These are phyloP conservation scores for Physcomitrium patens DNA, from an alignment of 225 moss, liverwort and hornwort species.

Conservation along the genomic window DNA sequence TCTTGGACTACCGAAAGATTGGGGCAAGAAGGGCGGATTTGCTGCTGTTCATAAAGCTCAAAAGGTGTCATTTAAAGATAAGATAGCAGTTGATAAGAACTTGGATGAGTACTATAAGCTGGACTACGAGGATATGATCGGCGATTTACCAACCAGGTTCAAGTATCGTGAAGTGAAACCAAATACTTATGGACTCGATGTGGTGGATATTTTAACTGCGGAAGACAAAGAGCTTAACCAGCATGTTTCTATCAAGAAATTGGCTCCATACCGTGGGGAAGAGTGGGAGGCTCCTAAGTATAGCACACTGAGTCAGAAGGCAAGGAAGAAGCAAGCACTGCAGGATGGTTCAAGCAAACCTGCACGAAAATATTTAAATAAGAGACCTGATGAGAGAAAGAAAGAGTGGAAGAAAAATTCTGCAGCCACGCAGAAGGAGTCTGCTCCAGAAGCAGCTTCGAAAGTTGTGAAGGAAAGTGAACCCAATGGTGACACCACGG, in stretches of 20 bases:
- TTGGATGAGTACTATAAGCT: conserved; percentile 94
- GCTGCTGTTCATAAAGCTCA: conserved; percentile 69
- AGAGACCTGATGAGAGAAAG: conserved; percentile 33
- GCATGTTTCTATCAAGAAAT: conserved; percentile 85
- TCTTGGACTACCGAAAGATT: conserved; percentile 45
- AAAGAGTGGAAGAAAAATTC: conserved; percentile 22
- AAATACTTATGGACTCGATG: conserved; percentile 74
- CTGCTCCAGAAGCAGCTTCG: conserved; percentile 21
- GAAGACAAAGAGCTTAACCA: conserved; percentile 94
- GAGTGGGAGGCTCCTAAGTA: conserved; percentile 80
- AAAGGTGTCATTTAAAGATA: conserved; percentile 83
- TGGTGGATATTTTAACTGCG: conserved; percentile 69
- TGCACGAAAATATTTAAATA: conserved; percentile 37
- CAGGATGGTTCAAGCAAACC: conserved; percentile 41
- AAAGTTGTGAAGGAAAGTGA: conserved; percentile 21
- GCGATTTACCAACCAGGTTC: conserved; percentile 88
- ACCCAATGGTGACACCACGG: conserved; percentile 17
- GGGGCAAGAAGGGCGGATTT: conserved; percentile 58
- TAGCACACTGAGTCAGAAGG: conserved; percentile 69
- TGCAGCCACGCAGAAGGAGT: neutral
- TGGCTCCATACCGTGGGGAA: conserved; percentile 81
- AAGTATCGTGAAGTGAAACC: conserved; percentile 76
- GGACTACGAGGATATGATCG: conserved; percentile 90
- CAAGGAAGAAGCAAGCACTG: conserved; percentile 65
- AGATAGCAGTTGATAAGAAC: conserved; percentile 85